Conservation (phyloP, 345 rosid genomes). For the Raphanus raphanistrum region DNA sequence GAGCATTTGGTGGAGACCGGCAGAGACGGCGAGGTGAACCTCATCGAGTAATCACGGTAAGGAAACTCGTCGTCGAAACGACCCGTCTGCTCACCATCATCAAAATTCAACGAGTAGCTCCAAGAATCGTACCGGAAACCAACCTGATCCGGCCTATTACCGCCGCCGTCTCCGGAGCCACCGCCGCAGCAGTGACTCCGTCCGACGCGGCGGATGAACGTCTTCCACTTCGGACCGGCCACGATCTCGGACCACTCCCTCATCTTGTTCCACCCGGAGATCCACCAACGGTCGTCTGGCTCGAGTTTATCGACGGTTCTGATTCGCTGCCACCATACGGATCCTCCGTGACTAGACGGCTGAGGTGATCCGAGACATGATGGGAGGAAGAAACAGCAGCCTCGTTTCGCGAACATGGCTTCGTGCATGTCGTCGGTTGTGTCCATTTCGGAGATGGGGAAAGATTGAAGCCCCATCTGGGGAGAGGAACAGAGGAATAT, state of each 20-base stretch:
- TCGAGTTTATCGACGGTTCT: slow-evolving; percentile 32
- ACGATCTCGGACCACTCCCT: slow-evolving; percentile 56
- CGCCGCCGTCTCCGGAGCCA: slow-evolving; percentile 9
- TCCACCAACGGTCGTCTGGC: slow-evolving; percentile 45
- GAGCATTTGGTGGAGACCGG: slow-evolving; percentile 49
- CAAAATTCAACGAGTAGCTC: slow-evolving; percentile 88
- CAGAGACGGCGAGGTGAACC: slow-evolving; percentile 49
- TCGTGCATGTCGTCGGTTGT: slow-evolving; percentile 42
- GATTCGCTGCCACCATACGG: slow-evolving; percentile 51
- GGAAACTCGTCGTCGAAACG: slow-evolving; percentile 39
- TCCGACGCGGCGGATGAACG: slow-evolving; percentile 46
- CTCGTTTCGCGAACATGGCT: slow-evolving; percentile 31
- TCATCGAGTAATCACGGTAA: slow-evolving; percentile 48
- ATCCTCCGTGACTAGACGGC: slow-evolving; percentile 32
- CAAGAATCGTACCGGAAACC: slow-evolving; percentile 68
- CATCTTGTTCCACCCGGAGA: slow-evolving; percentile 45
- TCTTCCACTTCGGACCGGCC: slow-evolving; percentile 60
- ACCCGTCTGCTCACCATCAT: slow-evolving; percentile 53
- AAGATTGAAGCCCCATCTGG: slow-evolving; percentile 29
- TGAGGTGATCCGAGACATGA: slow-evolving; percentile 40
- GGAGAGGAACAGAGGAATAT: slow-evolving; percentile 26
- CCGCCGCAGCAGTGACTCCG: slow-evolving; percentile 30
- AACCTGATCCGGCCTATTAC: slow-evolving; percentile 32
- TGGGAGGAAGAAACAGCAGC: slow-evolving; percentile 49
- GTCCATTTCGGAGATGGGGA: slow-evolving; percentile 29